Percentiles rank a stretch among this genome's conserved stretches.
Evolutionary conservation across 768 basidiomycete genomes (phyloP).

Genomic region (Mycena vitilis): DNA sequence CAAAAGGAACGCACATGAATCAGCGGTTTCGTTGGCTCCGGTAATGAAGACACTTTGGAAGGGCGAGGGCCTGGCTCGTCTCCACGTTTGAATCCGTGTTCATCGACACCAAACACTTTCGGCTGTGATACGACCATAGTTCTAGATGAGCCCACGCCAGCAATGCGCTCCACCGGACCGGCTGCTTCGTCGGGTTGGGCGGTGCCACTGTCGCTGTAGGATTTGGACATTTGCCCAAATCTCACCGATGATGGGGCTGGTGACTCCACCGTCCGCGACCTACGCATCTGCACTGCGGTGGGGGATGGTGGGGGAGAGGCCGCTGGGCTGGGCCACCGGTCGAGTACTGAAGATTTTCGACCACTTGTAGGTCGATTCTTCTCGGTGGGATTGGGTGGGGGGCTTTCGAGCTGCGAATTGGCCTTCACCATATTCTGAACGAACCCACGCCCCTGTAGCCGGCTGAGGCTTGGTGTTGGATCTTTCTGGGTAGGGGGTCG

Average conservation of each 20-base stretch:
- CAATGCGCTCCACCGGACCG: slow-evolving; percentile 46
- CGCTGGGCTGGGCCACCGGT: slow-evolving; percentile 68
- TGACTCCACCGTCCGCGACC: slow-evolving; percentile 39
- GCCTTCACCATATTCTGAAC: slow-evolving; percentile 86
- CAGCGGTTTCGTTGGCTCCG: slow-evolving; percentile 71
- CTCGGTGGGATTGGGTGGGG: slow-evolving; percentile 45
- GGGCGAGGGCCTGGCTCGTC: slow-evolving; percentile 39
- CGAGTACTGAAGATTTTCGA: slow-evolving; percentile 69
- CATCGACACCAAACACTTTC: slow-evolving; percentile 52
- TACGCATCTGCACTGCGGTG: slow-evolving; percentile 34
- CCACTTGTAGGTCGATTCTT: slow-evolving; percentile 47
- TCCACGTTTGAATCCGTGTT: slow-evolving; percentile 58
- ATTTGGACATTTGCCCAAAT: slow-evolving; percentile 28
- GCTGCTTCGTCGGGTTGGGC: slow-evolving; percentile 39
- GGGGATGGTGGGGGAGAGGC: slow-evolving; percentile 52
- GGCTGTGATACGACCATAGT: slow-evolving; percentile 68
- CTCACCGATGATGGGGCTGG: slow-evolving; percentile 32
- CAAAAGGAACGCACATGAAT: slow-evolving; percentile 89
- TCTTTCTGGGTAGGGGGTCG: slow-evolving; percentile 71
- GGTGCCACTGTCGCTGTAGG: slow-evolving; percentile 33
- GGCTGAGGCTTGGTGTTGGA: slow-evolving; percentile 83
- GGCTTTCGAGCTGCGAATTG: slow-evolving; percentile 62
- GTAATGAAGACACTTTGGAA: slow-evolving; percentile 46
- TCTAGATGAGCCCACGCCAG: slow-evolving; percentile 76
- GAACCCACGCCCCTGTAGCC: slow-evolving; percentile 87